phyloP scores from a whole-genome alignment of 164 flowering plant species.

The Annona cherimola region DNA sequence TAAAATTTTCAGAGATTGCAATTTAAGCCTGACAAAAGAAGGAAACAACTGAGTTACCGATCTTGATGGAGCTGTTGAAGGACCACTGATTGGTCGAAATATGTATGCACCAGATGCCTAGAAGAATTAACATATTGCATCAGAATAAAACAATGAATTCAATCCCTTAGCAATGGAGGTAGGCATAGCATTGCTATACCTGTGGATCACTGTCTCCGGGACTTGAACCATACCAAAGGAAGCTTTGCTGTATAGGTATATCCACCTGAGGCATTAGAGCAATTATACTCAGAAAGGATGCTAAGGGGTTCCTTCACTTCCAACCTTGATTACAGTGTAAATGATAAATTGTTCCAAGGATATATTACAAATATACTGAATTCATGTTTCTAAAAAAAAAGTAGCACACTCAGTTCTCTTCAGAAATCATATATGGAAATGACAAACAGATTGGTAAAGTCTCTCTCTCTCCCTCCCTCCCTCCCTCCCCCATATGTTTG shows the following conservation, averaged over 20 bases:
- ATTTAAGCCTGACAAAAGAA: constrained; percentile 2
- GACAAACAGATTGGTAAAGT: too few species aligned
- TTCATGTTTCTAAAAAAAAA: too few species aligned
- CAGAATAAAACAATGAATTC: constrained; percentile 4
- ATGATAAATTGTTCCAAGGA: too few species aligned
- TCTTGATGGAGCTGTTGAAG: constrained; percentile 45
- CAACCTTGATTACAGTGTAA: too few species aligned
- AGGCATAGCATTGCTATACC: constrained; percentile 24
- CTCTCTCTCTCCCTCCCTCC: too few species aligned
- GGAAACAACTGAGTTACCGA: constrained; percentile 41
- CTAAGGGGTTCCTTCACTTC: too few species aligned
- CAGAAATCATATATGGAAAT: too few species aligned
- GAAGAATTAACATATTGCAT: constrained; percentile 9
- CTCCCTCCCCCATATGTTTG: too few species aligned
- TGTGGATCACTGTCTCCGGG: constrained; percentile 42
- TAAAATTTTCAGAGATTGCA: neutral
- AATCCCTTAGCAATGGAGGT: neutral
- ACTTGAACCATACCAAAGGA: constrained; percentile 71
- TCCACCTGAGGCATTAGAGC: constrained; percentile 43
- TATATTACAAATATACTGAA: too few species aligned
- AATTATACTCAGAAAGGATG: neutral
- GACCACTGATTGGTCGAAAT: constrained; percentile 57
- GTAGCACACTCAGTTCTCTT: too few species aligned
- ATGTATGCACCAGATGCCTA: constrained; percentile 89
- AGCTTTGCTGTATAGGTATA: constrained; percentile 75